Evolutionary conservation across 2,329 filamentous ascomycete genomes (phyloP).

Genomic region (Trichophaea hybrida): DNA sequence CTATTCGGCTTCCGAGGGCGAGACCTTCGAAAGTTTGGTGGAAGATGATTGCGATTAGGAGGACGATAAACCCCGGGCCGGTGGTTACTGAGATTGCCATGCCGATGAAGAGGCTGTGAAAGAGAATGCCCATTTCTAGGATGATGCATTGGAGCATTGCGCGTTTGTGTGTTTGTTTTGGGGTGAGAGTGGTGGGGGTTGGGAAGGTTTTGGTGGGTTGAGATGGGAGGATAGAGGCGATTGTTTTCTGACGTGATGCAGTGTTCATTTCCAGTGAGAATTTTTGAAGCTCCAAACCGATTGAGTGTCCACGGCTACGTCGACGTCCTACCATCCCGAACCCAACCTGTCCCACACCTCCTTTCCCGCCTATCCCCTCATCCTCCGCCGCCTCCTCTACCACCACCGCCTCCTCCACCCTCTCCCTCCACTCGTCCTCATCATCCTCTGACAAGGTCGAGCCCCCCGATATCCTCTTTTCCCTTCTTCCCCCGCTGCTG

Average conservation of each 20-base stretch:
- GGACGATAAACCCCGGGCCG: conserved; percentile 63
- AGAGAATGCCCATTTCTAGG: conserved; percentile 69
- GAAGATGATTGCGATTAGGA: conserved; percentile 66
- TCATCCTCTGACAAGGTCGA: neutral
- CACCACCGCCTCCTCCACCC: neutral
- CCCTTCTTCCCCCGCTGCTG: neutral
- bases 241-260: neutral
- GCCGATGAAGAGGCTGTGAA: conserved; percentile 70
- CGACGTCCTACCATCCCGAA: conserved; percentile 19
- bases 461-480: neutral
- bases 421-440: neutral
- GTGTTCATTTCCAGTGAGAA: neutral
- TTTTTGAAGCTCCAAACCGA: neutral
- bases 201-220: neutral
- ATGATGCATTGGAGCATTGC: conserved; percentile 58
- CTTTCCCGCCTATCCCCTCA: conserved; percentile 17
- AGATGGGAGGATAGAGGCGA: neutral
- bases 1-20: conserved; percentile 71
- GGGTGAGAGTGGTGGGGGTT: neutral
- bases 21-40: conserved; percentile 80
- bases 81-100: conserved; percentile 75
- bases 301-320: neutral
- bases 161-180: conserved; percentile 25
- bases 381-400: neutral
- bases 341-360: conserved; percentile 16